Base-by-base conservation (phyloP, 2,329 filamentous ascomycete species). In the Myriosclerotinia curreyana region DNA sequence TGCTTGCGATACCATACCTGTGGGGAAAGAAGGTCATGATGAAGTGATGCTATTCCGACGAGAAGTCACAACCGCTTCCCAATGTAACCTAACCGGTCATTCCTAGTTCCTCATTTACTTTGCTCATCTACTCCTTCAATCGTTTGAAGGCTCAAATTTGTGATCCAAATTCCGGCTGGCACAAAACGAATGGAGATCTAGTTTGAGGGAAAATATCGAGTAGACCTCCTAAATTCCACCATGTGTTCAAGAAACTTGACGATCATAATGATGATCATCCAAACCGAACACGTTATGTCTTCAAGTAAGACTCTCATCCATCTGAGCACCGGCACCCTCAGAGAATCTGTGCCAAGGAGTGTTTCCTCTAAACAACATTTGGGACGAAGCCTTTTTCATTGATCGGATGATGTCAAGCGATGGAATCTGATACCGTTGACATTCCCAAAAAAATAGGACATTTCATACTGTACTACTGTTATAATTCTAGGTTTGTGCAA, bases 401-500 rank as follows among this genome's bases (percentile, higher is more conserved):
- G 14, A 48, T 59, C 42, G n/a, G 28, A 48, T 48, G 44, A 48
- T 59, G 31, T 20, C 28, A 36, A 48, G 31, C 31, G 44, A 38
- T 25, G 25, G 42, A 36, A 25, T 22, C 20, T 59, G 55, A 59
- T 36, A 59, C 31, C 11, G 55, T 48, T 59, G 31, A 25, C 17
- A 25, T 20, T 17, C 36, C 55, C 25, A n/a, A n/a, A n/a, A n/a
- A 48, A 48, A 36, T 48, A 58, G 42, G n/a, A 48, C 20, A 58
- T 34, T 36, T 36, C 42, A 58, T 48, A 48, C 55, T 36, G 42
- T 36, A 22, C 55, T 48, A 58, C 55, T 17, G 20, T 58, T 48
- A 36, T 11, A 22, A 2, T 48, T 48, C 14, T 17, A 17, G n/a
- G 4, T 36, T 46, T 48, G 2, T 22, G 28, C 40, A 17, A 20